Evolutionary conservation across 495 filamentous ascomycete species (phyloP), one percentile per base, ranked within the genome.

Genomic region (Penicillium arizonense): DNA sequence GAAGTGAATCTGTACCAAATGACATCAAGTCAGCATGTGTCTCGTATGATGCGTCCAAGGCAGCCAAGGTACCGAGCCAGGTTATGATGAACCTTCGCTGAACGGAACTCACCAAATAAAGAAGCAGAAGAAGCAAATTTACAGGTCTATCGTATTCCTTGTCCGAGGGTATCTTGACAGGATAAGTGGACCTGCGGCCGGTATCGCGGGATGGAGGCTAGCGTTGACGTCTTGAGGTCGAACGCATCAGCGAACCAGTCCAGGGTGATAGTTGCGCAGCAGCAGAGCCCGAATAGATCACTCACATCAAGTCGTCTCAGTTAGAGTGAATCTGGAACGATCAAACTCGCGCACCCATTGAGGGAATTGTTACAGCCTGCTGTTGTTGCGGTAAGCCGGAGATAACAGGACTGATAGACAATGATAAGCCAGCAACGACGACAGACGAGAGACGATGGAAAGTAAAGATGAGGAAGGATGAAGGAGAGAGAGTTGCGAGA

Each of bases 11-110:
- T 30, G 28, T 30, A 9, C 2, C 37, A 39, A 40, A 67, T 62
- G 63, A 62, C 58, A 69, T 67, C 55, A 63, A 52, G 61, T 69
- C 53, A 69, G 65, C 63, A 62, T 59, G 30, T 49, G 24, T 63
- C 52, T 54, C 49, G 24, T 43, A 55, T 52, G 52, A 48, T 50
- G 44, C 54, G 53, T 61, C 39, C 39, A 54, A 46, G 43, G 53
- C 18, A 43, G 20, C 61, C 63, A 59, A 42, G 61, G 61, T 61
- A 64, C 49, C 49, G 54, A 40, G 47, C 32, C 41, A 56, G 50
- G 52, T 53, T 59, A 59, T 62, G 53, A 54, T 56, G 50, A 59
- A 53, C 53, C 30, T 54, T 59, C 47, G 46, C 44, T 26, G 34
- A 59, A 53, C 33, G 40, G 47, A 45, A 67, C 63, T 61, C 61